Percentiles rank a stretch among this genome's conserved stretches.
These are phyloP conservation scores for Casuarina cunninghamiana DNA, from an alignment of 306 rosid genomes.

Conservation along the genomic window DNA sequence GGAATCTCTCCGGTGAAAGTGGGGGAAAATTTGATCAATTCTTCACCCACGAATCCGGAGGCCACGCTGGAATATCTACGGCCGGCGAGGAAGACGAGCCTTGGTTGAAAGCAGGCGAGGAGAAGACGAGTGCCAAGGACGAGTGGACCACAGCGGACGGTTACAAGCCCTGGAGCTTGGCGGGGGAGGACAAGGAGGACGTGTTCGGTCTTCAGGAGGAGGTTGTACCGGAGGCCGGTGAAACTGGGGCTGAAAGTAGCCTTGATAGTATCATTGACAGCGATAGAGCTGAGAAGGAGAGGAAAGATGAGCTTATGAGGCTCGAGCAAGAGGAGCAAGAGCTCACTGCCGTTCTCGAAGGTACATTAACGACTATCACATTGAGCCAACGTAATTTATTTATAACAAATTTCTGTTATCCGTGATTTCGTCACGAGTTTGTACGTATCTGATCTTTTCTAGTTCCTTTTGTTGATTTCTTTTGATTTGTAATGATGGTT, in stretches of 20 bases:
- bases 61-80: conserved; percentile 22
- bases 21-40: conserved; percentile 46
- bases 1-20: conserved; percentile 48
- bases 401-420: not conserved
- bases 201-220: conserved; percentile 44
- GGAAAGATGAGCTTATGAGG: conserved; percentile 36
- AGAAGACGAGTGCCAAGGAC: conserved; percentile 21
- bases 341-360: conserved; percentile 63
- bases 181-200: conserved; percentile 42
- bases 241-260: conserved; percentile 8
- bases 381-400: not conserved
- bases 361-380: conserved; percentile 25
- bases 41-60: conserved; percentile 38
- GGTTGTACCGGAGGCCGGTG: conserved; percentile 23
- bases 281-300: conserved; percentile 16
- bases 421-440: not conserved
- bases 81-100: conserved; percentile 33
- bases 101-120: conserved; percentile 43
- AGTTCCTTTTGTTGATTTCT: not conserved
- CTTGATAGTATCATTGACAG: not conserved
- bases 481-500: not conserved
- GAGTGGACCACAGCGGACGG: conserved; percentile 36
- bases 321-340: conserved; percentile 64
- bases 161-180: conserved; percentile 58
- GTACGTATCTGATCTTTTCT: not conserved